phyloP scores from a whole-genome alignment of 1,284 basidiomycete species.

The Takashimella koratensis region DNA sequence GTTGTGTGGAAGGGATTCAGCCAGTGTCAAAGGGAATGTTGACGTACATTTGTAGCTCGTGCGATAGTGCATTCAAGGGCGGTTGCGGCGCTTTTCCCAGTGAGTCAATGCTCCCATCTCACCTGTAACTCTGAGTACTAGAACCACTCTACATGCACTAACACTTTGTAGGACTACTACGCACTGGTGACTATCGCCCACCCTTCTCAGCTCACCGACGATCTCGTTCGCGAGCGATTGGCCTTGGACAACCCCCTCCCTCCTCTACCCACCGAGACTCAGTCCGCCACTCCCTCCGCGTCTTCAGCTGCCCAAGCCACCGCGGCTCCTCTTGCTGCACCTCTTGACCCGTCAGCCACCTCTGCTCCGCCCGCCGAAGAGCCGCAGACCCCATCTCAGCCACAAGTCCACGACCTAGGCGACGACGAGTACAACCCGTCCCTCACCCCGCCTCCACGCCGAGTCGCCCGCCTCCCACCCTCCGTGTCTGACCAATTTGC shows the following conservation, averaged over 20 bases:
- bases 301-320: not conserved
- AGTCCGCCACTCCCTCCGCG: not conserved
- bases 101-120: conserved; percentile 11
- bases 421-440: not conserved
- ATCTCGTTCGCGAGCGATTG: conserved; percentile 27
- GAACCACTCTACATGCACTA: no score
- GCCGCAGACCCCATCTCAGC: not conserved
- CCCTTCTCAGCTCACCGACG: conserved; percentile 28
- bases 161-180: conserved; percentile 45
- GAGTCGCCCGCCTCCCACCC: not conserved
- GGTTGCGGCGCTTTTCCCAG: conserved; percentile 36
- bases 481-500: not conserved
- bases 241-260: conserved; percentile 14
- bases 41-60: no score
- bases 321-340: not conserved
- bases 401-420: not conserved
- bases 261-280: not conserved
- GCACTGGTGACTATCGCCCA: conserved; percentile 35
- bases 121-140: no score
- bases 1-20: no score
- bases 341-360: not conserved
- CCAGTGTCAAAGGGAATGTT: no score
- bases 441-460: not conserved
- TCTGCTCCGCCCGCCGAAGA: not conserved
- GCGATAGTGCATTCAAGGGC: conserved; percentile 42